phyloP scores from a whole-genome alignment of 768 basidiomycete species.

The Lyophyllum decastes region DNA sequence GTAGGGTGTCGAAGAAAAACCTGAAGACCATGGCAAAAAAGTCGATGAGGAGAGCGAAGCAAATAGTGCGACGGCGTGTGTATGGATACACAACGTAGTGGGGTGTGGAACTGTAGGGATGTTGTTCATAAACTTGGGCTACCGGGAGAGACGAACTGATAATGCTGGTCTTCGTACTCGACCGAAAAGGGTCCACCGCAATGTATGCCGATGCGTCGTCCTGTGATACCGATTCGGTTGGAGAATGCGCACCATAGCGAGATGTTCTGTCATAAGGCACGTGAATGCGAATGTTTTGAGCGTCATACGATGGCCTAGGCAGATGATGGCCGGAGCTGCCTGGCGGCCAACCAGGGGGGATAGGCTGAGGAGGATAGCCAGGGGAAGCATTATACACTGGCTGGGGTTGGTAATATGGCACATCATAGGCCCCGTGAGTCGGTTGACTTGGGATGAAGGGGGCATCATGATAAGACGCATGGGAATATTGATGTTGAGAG shows the following conservation, averaged over 20 bases:
- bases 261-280: too few species aligned
- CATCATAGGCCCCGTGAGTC: neutral
- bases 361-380: too few species aligned
- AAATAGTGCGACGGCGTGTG: slow-evolving; percentile 9
- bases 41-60: slow-evolving; percentile 50
- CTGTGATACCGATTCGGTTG: neutral
- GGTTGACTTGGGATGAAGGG: neutral
- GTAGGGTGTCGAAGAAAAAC: slow-evolving; percentile 30
- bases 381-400: neutral
- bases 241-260: neutral
- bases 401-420: neutral
- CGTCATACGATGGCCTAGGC: too few species aligned
- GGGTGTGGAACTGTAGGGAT: neutral
- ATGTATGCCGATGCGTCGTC: neutral
- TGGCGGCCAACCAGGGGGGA: too few species aligned
- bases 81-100: slow-evolving; percentile 8
- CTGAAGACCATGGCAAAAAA: slow-evolving; percentile 37
- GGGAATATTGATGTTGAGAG: neutral
- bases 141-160: neutral
- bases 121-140: neutral
- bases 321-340: too few species aligned
- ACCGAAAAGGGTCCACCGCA: slow-evolving; percentile 17
- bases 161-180: neutral
- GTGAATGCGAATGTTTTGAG: too few species aligned
- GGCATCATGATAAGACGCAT: neutral